Evolutionary conservation across 164 flowering plant genomes (phyloP), one percentile per base, ranked within the genome.

Genomic region (Echeveria elegans): DNA sequence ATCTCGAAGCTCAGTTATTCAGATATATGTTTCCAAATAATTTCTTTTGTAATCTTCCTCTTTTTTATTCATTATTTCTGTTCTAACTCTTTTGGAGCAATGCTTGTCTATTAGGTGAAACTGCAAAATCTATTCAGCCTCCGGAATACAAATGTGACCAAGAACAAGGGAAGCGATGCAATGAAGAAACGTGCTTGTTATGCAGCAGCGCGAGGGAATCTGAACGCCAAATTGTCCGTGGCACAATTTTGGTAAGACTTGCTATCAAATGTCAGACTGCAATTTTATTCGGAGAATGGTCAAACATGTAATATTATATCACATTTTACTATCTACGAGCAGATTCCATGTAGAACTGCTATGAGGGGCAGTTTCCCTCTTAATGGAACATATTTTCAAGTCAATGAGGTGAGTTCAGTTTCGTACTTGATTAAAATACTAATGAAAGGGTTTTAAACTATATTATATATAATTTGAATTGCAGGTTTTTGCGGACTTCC

Each of bases 311-410:
- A 37, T 19, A 68, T 31, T 26, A 28, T 64, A 28, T 45, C 2
- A 24, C 30, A 60, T 16, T 65, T 10, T 43, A 60, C 26, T 21
- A 26, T 24, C 32, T 37, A 31, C 50, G 59, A 48, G 23, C 79
- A 84, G 90, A 80, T 84, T 62, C 90, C 90, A 0, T 73, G 78
- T 71, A 56, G 78, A 65, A 73, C 78, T 21, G 81, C 84, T 37
- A 75, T 59, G 74, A 68, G 72, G 47, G 81, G 77, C 0, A 63
- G 71, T 9, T 81, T 81, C 73, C 85, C 85, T 36, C 73, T 82
- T 21, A 78, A 80, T 61, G 85, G 85, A 43, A 82, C 85, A 41
- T 79, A 82, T 48, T 79, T 82, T 64, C 85, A 82, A 74, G 76
- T 76, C 34, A 82, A 82, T 48, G 85, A 82, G 81, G 85, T 78